Evolutionary conservation across 805 yeast genomes (phyloP).

Genomic region (Citeromyces nyonsensis): DNA sequence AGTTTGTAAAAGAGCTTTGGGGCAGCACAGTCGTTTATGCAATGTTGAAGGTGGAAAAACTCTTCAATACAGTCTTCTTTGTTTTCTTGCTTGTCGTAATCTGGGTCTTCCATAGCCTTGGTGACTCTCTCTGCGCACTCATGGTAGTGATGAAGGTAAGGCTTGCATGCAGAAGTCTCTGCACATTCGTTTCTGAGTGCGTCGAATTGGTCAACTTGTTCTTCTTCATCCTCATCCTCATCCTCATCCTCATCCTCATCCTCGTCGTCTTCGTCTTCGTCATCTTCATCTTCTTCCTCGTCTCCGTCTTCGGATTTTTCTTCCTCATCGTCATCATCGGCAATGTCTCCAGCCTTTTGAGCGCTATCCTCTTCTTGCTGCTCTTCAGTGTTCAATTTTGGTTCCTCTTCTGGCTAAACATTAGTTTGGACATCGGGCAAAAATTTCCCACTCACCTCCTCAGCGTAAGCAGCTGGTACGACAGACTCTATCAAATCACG

Average conservation of each 20-base stretch:
- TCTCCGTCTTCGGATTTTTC: constrained; percentile 58
- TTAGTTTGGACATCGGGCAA: neutral
- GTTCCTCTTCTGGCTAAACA: constrained; percentile 15
- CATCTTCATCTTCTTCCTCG: constrained; percentile 55
- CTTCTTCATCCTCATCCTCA: constrained; percentile 36
- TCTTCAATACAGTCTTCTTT: constrained; percentile 98
- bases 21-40: constrained; percentile 81
- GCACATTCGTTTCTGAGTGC: constrained; percentile 54
- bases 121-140: constrained; percentile 95
- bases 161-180: constrained; percentile 50
- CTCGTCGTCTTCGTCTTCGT: constrained; percentile 17
- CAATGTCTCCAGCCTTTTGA: constrained; percentile 25
- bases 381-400: constrained; percentile 19
- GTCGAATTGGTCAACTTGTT: constrained; percentile 50
- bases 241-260: constrained; percentile 23
- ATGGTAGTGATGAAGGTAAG: constrained; percentile 74
- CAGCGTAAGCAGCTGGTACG: constrained; percentile 74
- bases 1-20: constrained; percentile 80
- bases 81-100: constrained; percentile 61
- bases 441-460: constrained; percentile 26
- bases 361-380: constrained; percentile 18
- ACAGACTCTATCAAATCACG: constrained; percentile 70
- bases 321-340: constrained; percentile 38
- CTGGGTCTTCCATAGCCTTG: constrained; percentile 72
- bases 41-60: constrained; percentile 92